A percentile compares a stretch with the other conserved stretches of the same genome.
Evolutionary conservation across 495 filamentous ascomycete species (phyloP).

Genomic region (Massariosphaeria phaeospora): DNA sequence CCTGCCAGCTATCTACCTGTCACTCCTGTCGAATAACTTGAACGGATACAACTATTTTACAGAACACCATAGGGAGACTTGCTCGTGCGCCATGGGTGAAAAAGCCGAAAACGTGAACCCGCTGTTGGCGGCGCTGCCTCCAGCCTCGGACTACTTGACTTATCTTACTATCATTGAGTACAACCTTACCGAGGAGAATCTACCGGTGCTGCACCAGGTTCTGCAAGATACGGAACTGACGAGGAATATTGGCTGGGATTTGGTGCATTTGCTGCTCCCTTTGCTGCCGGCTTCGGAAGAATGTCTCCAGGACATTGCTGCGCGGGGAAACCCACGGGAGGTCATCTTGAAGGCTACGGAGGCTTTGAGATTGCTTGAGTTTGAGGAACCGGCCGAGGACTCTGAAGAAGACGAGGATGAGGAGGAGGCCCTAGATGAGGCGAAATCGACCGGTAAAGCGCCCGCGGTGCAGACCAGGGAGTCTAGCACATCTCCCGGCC

Average conservation of each 20-base stretch:
- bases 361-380: constrained; percentile 56
- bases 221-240: constrained; percentile 80
- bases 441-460: constrained; percentile 8
- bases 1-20: not conserved
- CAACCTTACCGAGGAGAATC: constrained; percentile 68
- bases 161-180: constrained; percentile 86
- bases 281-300: constrained; percentile 64
- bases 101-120: constrained; percentile 24
- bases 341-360: constrained; percentile 87
- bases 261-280: constrained; percentile 79
- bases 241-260: constrained; percentile 91
- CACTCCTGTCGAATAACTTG: too few species aligned
- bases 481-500: constrained; percentile 25
- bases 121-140: constrained; percentile 50
- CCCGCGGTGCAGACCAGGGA: constrained; percentile 7
- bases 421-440: constrained; percentile 30
- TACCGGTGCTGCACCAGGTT: constrained; percentile 70
- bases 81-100: constrained; percentile 25
- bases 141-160: constrained; percentile 74
- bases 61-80: too few species aligned
- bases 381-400: constrained; percentile 43
- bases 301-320: constrained; percentile 74
- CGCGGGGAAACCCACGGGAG: constrained; percentile 85
- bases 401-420: constrained; percentile 48
- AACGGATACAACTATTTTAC: too few species aligned